Evolutionary conservation across 345 rosid genomes (phyloP).

Genomic region (Raphanus raphanistrum): DNA sequence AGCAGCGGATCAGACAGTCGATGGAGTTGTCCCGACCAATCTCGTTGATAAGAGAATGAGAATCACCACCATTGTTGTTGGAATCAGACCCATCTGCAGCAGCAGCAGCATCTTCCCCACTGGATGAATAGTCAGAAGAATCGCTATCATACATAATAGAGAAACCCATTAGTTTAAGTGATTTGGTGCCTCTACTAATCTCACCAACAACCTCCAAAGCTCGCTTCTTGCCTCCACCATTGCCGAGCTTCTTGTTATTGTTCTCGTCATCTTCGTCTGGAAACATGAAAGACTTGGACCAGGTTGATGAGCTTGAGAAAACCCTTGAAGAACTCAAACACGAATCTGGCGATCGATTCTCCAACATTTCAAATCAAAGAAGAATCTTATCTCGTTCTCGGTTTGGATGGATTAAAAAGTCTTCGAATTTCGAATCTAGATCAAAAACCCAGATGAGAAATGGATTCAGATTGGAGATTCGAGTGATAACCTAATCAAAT

Average conservation of each 20-base stretch:
- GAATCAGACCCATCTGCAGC: neutral
- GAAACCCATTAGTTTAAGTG: slow-evolving; percentile 34
- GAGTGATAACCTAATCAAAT: neutral
- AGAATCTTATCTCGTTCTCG: neutral
- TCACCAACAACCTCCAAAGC: slow-evolving; percentile 47
- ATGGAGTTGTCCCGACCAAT: neutral
- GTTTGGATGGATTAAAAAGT: neutral
- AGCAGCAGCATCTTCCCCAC: neutral
- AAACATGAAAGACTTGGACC: slow-evolving; percentile 58
- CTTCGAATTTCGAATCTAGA: slow-evolving; percentile 22
- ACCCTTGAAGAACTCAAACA: slow-evolving; percentile 56
- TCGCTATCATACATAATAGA: slow-evolving; percentile 26
- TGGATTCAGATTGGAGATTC: slow-evolving; percentile 33
- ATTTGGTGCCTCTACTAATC: slow-evolving; percentile 39
- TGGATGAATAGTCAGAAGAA: slow-evolving; percentile 28
- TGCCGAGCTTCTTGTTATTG: slow-evolving; percentile 15
- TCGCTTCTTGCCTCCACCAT: slow-evolving; percentile 52
- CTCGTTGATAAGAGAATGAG: neutral
- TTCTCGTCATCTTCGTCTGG: slow-evolving; percentile 31
- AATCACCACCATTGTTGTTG: neutral
- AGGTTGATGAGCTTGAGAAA: slow-evolving; percentile 52
- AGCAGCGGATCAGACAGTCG: neutral
- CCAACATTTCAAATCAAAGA: slow-evolving; percentile 56
- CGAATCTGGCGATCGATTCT: slow-evolving; percentile 56
- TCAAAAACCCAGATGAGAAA: slow-evolving; percentile 34